Evolutionary conservation across 192 early-diverging fungal species (phyloP).

Genomic region (Linnemannia exigua): DNA sequence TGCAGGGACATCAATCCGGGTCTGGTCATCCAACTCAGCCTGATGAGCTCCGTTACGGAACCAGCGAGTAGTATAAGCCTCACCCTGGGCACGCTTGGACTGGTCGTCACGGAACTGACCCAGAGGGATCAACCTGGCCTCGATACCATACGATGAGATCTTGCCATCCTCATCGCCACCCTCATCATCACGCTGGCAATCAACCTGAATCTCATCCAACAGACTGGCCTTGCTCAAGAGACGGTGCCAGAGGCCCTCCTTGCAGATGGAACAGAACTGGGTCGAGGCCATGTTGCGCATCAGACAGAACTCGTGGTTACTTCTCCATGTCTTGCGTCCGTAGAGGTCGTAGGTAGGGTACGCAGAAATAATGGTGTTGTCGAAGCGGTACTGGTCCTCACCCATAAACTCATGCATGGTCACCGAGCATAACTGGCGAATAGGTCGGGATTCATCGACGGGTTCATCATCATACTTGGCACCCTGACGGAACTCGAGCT

Average conservation of each 20-base stretch:
- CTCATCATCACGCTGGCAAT: conserved; percentile 32
- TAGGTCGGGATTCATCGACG: conserved; percentile 53
- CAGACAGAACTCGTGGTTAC: conserved; percentile 70
- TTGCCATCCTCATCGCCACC: neutral
- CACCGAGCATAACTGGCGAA: conserved; percentile 72
- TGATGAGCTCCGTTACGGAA: conserved; percentile 45
- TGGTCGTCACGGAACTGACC: conserved; percentile 66
- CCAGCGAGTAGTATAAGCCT: conserved; percentile 58
- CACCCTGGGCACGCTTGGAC: conserved; percentile 38
- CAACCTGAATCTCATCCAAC: conserved; percentile 62
- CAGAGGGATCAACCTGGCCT: conserved; percentile 56
- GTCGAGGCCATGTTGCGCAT: conserved; percentile 72
- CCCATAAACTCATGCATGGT: conserved; percentile 68
- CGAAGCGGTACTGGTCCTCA: conserved; percentile 58
- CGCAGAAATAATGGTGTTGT: conserved; percentile 61
- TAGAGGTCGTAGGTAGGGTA: conserved; percentile 64
- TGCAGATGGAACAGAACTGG: conserved; percentile 68
- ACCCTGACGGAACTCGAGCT: conserved; percentile 62
- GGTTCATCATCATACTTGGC: conserved; percentile 57
- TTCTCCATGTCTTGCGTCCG: conserved; percentile 64
- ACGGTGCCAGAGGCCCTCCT: conserved; percentile 69
- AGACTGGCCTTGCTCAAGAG: conserved; percentile 62
- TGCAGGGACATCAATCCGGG: conserved; percentile 31
- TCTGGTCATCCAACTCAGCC: conserved; percentile 41
- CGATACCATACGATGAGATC: conserved; percentile 17